Conservation (phyloP, 2,329 filamentous ascomycete genomes). For the Xylaria arbuscula region DNA sequence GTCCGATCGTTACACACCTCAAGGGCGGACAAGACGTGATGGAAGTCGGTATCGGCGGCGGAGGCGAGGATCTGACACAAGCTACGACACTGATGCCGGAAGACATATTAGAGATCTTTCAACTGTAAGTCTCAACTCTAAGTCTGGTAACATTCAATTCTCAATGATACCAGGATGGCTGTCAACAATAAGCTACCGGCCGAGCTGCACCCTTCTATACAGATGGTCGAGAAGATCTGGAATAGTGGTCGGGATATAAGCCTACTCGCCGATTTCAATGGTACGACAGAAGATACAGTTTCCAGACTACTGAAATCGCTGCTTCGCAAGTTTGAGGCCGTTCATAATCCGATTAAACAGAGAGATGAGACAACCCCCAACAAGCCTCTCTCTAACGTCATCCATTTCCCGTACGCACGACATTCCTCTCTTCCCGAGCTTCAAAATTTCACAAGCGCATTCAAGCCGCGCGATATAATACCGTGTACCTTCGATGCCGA, state of each 20-base stretch:
- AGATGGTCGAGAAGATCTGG: constrained; percentile 41
- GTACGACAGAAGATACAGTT: constrained; percentile 43
- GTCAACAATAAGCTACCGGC: constrained; percentile 6
- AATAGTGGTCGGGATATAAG: constrained; percentile 50
- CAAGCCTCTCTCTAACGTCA: constrained; percentile 53
- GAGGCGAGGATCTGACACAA: constrained; percentile 78
- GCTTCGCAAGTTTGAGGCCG: constrained; percentile 34
- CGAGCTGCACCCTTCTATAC: constrained; percentile 30
- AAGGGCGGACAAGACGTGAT: constrained; percentile 70
- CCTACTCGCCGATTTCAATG: constrained; percentile 49
- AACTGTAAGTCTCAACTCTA: constrained; percentile 49
- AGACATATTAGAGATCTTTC: constrained; percentile 62
- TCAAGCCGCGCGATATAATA: constrained; percentile 80
- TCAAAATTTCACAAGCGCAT: constrained; percentile 73
- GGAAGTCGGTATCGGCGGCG: constrained; percentile 83
- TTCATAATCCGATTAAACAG: constrained; percentile 35
- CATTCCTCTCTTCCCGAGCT: constrained; percentile 89
- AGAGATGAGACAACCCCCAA: not conserved
- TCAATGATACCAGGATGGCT: constrained; percentile 26
- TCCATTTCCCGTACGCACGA: constrained; percentile 84
- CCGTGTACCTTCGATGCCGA: constrained; percentile 79
- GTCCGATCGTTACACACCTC: constrained; percentile 77
- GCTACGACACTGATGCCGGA: constrained; percentile 68
- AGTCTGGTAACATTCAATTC: not conserved
- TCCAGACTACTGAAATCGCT: constrained; percentile 37